Evolutionary conservation across 805 yeast species (phyloP).

Genomic region (Scheffersomyces amazonensis): DNA sequence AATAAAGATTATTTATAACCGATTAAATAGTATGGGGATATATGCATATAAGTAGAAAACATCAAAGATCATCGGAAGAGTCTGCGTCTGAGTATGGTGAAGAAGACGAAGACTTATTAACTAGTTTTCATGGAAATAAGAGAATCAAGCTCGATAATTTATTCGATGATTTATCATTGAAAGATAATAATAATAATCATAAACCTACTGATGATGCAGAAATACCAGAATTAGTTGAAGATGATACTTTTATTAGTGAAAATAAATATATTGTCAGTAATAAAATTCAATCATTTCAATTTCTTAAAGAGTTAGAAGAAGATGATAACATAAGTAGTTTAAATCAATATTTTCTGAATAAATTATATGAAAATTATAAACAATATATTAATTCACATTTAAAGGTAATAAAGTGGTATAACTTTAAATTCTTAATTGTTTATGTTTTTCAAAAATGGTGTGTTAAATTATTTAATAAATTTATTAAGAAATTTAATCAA

Average conservation of each 20-base stretch:
- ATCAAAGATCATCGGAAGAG: neutral
- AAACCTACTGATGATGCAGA: neutral
- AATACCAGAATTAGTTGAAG: neutral
- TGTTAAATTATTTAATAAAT: constrained; percentile 31
- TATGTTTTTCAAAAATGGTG: constrained; percentile 34
- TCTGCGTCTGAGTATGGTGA: constrained; percentile 2
- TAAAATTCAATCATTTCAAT: constrained; percentile 1
- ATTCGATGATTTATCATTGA: constrained; percentile 20
- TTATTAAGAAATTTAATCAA: constrained; percentile 26
- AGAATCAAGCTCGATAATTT: constrained; percentile 28
- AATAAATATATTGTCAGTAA: constrained; percentile 9
- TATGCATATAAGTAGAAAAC: neutral
- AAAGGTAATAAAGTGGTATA: constrained; percentile 23
- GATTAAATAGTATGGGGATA: neutral
- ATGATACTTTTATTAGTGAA: neutral
- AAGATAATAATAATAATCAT: too few relatives aligned
- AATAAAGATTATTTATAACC: too few relatives aligned
- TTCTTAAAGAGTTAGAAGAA: neutral
- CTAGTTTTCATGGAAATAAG: constrained; percentile 15
- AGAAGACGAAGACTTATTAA: constrained; percentile 4
- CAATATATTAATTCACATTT: constrained; percentile 13
- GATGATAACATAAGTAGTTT: constrained; percentile 1
- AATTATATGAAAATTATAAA: constrained; percentile 19
- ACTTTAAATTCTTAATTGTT: constrained; percentile 20
- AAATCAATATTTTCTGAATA: neutral